Conservation (phyloP, 2,329 filamentous ascomycete genomes). For the Verticillium klebahnii region DNA sequence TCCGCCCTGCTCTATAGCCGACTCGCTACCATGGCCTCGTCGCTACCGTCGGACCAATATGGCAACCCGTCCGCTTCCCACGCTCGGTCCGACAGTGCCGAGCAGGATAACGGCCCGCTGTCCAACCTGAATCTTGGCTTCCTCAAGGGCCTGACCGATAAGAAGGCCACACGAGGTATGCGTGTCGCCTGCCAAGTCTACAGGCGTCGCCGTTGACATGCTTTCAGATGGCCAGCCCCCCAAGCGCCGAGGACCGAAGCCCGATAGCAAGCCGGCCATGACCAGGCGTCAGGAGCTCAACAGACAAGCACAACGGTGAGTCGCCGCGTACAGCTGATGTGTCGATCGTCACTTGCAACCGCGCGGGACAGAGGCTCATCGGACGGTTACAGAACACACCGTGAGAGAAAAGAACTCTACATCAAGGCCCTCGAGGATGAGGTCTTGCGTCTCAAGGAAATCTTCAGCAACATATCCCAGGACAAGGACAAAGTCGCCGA, state of each 20-base stretch:
- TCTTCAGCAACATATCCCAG: constrained; percentile 67
- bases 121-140: constrained; percentile 52
- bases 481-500: constrained; percentile 72
- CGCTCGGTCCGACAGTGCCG: constrained; percentile 15
- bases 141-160: constrained; percentile 65
- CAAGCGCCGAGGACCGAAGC: constrained; percentile 90
- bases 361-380: constrained; percentile 9
- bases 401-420: constrained; percentile 93
- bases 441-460: constrained; percentile 81
- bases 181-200: not conserved
- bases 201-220: not conserved
- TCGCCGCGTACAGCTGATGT: not conserved
- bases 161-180: constrained; percentile 72
- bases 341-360: too few species aligned
- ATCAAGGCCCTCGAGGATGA: constrained; percentile 92
- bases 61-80: constrained; percentile 17
- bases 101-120: constrained; percentile 32
- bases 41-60: constrained; percentile 36
- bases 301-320: constrained; percentile 87
- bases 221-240: constrained; percentile 71
- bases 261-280: constrained; percentile 90
- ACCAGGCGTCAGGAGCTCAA: constrained; percentile 92
- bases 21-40: constrained; percentile 35
- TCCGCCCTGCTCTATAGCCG: not conserved
- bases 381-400: constrained; percentile 69